A percentile compares a stretch with the other conserved stretches of the same genome.
phyloP scores from a whole-genome alignment of 148 eudicot genomes.

The Spergularia marina region DNA sequence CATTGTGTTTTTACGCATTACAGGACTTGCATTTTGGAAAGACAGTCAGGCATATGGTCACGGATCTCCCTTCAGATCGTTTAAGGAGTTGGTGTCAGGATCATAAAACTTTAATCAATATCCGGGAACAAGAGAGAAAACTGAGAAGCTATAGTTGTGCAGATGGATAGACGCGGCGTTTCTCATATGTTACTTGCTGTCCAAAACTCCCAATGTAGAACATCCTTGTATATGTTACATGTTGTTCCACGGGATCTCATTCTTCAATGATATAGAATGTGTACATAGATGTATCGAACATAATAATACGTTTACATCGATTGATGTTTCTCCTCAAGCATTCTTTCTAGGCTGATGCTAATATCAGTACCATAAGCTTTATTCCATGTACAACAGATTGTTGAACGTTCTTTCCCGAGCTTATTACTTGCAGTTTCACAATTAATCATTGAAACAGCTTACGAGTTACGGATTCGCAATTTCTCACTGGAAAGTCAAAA shows the following conservation, averaged over 20 bases:
- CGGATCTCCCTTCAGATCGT: constrained; percentile 50
- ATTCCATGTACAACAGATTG: no score
- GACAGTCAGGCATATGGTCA: constrained; percentile 58
- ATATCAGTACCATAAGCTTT: no score
- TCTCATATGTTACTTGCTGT: neutral
- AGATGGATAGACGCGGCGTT: neutral
- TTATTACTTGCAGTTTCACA: no score
- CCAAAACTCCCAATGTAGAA: neutral
- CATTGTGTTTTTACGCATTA: neutral
- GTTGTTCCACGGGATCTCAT: constrained; percentile 8
- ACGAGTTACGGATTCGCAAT: no score
- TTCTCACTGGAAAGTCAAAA: no score
- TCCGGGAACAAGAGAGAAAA: neutral
- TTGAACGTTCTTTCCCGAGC: no score
- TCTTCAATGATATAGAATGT: constrained; percentile 4
- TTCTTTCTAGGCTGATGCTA: no score
- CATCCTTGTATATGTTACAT: neutral
- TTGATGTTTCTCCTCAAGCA: no score
- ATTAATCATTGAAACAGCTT: no score
- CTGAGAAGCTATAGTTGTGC: neutral
- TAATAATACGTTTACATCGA: neutral
- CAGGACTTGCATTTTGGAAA: constrained; percentile 67
- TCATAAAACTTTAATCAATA: constrained; percentile 18
- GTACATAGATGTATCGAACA: neutral
- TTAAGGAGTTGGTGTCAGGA: constrained; percentile 57